These are phyloP conservation scores for Mortierella antarctica DNA, from an alignment of 192 early-diverging fungal genomes.

Conservation along the genomic window DNA sequence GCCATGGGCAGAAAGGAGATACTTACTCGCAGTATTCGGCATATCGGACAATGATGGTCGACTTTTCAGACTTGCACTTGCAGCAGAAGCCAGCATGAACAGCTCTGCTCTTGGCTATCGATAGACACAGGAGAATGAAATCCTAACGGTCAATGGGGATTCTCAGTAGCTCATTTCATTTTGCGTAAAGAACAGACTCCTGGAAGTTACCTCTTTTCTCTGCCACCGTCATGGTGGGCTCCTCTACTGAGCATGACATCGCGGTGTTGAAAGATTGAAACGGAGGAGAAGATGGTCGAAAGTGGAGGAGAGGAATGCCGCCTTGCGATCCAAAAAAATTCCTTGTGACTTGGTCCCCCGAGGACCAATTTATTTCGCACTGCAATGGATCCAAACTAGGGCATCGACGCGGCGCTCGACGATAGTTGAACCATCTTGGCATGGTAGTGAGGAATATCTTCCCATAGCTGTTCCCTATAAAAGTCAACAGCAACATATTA, in stretches of 20 bases:
- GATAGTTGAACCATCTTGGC: background rate
- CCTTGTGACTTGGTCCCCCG: no score
- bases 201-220: constrained; percentile 43
- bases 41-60: constrained; percentile 74
- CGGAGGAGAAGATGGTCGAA: no score
- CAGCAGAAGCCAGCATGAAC: constrained; percentile 63
- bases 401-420: background rate
- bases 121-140: background rate
- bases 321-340: no score
- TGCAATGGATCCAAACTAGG: background rate
- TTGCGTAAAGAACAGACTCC: background rate
- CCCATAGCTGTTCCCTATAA: constrained; percentile 37
- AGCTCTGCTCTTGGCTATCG: constrained; percentile 34
- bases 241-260: constrained; percentile 51
- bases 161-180: background rate
- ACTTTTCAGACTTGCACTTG: constrained; percentile 80
- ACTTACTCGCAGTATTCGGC: constrained; percentile 82
- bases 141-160: background rate
- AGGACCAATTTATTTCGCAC: no score
- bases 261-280: background rate
- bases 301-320: no score
- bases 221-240: constrained; percentile 47
- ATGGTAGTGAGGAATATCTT: constrained; percentile 30
- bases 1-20: background rate
- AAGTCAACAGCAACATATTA: background rate